Base-by-base conservation (phyloP, 257 asterid genomes). In the Schizonepeta tenuifolia region DNA sequence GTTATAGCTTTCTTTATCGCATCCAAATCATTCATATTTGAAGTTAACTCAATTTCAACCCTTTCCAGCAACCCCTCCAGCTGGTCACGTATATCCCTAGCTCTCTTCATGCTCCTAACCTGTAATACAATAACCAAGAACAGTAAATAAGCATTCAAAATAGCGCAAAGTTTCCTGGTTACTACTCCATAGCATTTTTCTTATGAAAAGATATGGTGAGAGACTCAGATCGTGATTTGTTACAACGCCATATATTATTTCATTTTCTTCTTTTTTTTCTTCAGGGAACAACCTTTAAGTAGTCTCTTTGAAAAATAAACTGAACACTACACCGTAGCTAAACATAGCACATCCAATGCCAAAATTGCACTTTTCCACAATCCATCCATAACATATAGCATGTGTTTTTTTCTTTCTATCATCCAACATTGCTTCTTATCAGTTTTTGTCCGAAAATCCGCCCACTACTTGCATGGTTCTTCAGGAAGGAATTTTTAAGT, bases 81-180 rank as follows among this genome's bases (percentile, higher is more conserved):
- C 84, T 93, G 98, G 84, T 93, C 98, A 58, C 97, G 87, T 17
- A 93, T 93, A 76, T 93, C 97, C 80, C 97, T 86, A 43, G 96
- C 97, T 82, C 98, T 80, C 81, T 91, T 91, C 97, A 93, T 93
- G 80, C 96, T 91, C 77, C 97, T 88, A 46, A 93, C 96, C 95
- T 92, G 83, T 28, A 86, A 77, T 70, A 77, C 22, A 67, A 35
- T 80, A 65, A 59, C 35, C 31, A 10, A 21, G 1, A 47, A n/a
- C n/a, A n/a, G 12, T 21, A 9, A 21, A 18, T 17, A 72, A 71
- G 20, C 54, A 75, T 18, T 60, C 75, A 43, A 66, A 56, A 21
- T 13, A 20, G 21, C 41, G 31, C 9, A 41, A 71, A 63, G 24
- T 21, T 17, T 51, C 41, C 31, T 1, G 26, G 28, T 14, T 28